phyloP scores from a whole-genome alignment of 352 stramenopile species.

The Phytophthora hibernalis region DNA sequence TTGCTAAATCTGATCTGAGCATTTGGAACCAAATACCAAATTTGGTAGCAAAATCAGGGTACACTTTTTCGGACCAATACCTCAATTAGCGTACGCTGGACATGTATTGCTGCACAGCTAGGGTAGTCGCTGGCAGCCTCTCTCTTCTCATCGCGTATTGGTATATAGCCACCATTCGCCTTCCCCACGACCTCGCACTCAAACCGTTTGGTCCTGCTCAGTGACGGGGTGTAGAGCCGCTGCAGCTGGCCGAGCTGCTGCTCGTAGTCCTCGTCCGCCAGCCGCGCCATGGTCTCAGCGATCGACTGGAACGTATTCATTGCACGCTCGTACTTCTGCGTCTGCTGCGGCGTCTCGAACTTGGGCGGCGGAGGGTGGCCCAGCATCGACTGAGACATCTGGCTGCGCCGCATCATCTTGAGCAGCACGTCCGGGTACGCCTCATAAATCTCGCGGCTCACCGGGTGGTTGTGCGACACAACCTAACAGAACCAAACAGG shows the following conservation, averaged over 20 bases:
- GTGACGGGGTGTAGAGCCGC: slow-evolving; percentile 74
- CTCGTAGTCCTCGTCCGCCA: slow-evolving; percentile 80
- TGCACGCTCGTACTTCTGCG: slow-evolving; percentile 83
- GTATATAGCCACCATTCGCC: slow-evolving; percentile 17
- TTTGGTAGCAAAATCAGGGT: too few species aligned
- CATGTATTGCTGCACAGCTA: slow-evolving; percentile 19
- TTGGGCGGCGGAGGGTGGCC: slow-evolving; percentile 74
- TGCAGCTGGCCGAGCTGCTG: slow-evolving; percentile 75
- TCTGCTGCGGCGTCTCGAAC: slow-evolving; percentile 76
- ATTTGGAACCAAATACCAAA: too few species aligned
- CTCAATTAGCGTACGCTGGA: slow-evolving; percentile 22
- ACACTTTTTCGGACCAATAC: too few species aligned
- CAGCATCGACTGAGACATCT: slow-evolving; percentile 67
- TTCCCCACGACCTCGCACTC: slow-evolving; percentile 22
- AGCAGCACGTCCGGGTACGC: slow-evolving; percentile 85
- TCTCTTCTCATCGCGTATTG: slow-evolving; percentile 24
- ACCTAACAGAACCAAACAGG: slow-evolving; percentile 51
- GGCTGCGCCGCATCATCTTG: slow-evolving; percentile 86
- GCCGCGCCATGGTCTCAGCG: slow-evolving; percentile 76
- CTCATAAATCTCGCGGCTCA: slow-evolving; percentile 88
- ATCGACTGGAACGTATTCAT: slow-evolving; percentile 69
- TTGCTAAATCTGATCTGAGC: too few species aligned
- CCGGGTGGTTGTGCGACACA: slow-evolving; percentile 85
- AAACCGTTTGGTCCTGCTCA: slow-evolving; percentile 68
- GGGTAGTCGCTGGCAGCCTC: slow-evolving; percentile 1